These are phyloP conservation scores for Tripidium arundinaceum DNA, from an alignment of 202 grass and related monocot species.

Conservation along the genomic window DNA sequence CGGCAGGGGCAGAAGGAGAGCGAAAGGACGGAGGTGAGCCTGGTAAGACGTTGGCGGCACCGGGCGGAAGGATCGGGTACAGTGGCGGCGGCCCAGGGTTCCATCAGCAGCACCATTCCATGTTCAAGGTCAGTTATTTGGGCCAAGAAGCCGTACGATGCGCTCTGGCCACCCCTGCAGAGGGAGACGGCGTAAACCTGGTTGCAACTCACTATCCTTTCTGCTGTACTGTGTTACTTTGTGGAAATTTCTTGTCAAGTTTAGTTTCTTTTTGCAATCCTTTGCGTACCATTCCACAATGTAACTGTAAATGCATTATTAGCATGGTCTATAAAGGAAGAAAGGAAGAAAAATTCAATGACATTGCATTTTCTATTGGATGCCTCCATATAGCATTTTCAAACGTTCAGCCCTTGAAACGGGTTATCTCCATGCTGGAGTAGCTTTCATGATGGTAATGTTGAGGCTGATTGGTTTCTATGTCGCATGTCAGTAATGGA, in stretches of 20 bases:
- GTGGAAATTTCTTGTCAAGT: slow-evolving; percentile 44
- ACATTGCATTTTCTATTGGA: slow-evolving; percentile 27
- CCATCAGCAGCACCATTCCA: slow-evolving; percentile 85
- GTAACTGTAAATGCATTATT: slow-evolving; percentile 61
- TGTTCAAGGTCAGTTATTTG: slow-evolving; percentile 94
- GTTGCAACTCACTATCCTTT: slow-evolving; percentile 58
- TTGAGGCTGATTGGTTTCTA: slow-evolving; percentile 12
- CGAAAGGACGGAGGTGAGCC: slow-evolving; percentile 63
- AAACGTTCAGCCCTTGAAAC: slow-evolving; percentile 1
- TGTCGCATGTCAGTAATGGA: slow-evolving; percentile 2
- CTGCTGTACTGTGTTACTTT: slow-evolving; percentile 38
- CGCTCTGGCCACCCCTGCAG: slow-evolving; percentile 45
- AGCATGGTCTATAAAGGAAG: slow-evolving; percentile 38
- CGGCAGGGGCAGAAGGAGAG: slow-evolving; percentile 51
- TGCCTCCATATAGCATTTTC: slow-evolving; percentile 26
- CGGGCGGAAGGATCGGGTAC: slow-evolving; percentile 69
- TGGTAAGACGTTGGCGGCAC: slow-evolving; percentile 36
- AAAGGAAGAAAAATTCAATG: slow-evolving; percentile 28
- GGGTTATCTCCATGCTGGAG: not conserved
- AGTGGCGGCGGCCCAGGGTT: slow-evolving; percentile 63
- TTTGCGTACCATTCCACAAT: slow-evolving; percentile 32
- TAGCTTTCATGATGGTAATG: slow-evolving; percentile 13
- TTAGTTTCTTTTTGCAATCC: slow-evolving; percentile 33
- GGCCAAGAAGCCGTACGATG: slow-evolving; percentile 47
- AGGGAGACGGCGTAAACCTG: slow-evolving; percentile 45